phyloP scores from a whole-genome alignment of 1,284 basidiomycete species.

The Coriolopsis trogii region DNA sequence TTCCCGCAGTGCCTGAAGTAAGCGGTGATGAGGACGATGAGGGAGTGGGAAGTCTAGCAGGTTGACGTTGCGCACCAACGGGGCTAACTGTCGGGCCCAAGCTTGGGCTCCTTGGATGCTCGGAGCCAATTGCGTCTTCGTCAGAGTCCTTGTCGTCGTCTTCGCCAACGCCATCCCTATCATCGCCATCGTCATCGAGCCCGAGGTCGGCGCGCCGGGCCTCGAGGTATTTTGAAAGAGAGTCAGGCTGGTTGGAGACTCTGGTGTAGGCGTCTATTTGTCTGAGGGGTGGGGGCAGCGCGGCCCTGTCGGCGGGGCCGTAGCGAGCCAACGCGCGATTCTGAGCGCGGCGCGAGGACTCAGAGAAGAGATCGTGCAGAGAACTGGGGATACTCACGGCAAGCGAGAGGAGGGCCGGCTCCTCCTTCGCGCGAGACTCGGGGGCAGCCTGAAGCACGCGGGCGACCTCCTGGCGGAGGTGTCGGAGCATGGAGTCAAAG shows the following conservation, averaged over 20 bases:
- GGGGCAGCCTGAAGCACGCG: constrained; percentile 21
- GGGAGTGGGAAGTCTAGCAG: constrained; percentile 15
- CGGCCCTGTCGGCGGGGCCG: constrained; percentile 17
- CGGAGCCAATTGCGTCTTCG: constrained; percentile 26
- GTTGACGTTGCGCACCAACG: constrained; percentile 17
- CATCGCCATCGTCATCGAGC: constrained; percentile 21
- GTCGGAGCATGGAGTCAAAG: constrained; percentile 19
- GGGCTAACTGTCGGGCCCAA: constrained; percentile 20
- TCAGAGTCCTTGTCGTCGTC: constrained; percentile 24
- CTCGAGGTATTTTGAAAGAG: constrained; percentile 23
- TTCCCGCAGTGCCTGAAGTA: constrained; percentile 19
- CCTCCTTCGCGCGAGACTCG: constrained; percentile 20
- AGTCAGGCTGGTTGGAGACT: constrained; percentile 15
- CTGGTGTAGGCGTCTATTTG: constrained; percentile 25
- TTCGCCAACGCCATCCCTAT: constrained; percentile 23
- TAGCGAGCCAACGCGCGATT: constrained; percentile 20
- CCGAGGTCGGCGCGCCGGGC: constrained; percentile 21
- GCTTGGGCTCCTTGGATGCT: constrained; percentile 25
- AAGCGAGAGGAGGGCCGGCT: constrained; percentile 19
- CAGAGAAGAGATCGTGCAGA: background rate
- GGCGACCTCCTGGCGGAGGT: constrained; percentile 24
- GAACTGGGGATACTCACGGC: constrained; percentile 11
- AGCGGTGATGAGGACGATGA: constrained; percentile 17
- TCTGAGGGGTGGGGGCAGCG: constrained; percentile 24
- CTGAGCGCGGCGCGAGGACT: constrained; percentile 16